These are phyloP conservation scores for Discostella stelligeroides DNA, from an alignment of 108 stramenopile species.

Conservation along the genomic window DNA sequence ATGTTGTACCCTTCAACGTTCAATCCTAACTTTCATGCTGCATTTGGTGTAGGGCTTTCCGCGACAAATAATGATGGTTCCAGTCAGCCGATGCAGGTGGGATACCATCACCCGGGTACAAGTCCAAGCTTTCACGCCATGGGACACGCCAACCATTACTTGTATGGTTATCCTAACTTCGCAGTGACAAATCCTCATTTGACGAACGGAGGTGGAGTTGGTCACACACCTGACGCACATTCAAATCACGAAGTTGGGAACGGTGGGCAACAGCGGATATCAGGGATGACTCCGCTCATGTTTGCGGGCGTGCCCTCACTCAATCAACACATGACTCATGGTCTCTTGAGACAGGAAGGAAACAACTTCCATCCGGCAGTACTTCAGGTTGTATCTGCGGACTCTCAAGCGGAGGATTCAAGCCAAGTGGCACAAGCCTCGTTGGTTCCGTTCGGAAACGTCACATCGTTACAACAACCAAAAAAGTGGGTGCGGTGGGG, in stretches of 20 bases:
- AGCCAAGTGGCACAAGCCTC: conserved; percentile 6
- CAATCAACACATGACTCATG: background rate
- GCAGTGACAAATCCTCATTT: background rate
- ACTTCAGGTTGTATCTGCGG: conserved; percentile 32
- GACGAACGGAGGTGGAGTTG: background rate
- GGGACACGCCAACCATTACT: background rate
- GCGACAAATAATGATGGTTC: background rate
- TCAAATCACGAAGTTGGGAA: background rate
- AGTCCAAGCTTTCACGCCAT: conserved; percentile 9
- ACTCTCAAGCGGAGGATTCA: conserved; percentile 15
- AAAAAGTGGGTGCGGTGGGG: conserved; percentile 49
- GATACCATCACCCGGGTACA: background rate
- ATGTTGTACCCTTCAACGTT: conserved; percentile 1
- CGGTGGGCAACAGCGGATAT: conserved; percentile 1
- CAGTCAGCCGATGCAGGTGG: conserved; percentile 1
- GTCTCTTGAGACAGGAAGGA: conserved; percentile 11
- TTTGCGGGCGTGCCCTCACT: conserved; percentile 8
- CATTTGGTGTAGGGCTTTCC: conserved; percentile 4
- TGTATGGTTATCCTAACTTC: conserved; percentile 4
- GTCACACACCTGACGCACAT: background rate
- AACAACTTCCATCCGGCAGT: conserved; percentile 27
- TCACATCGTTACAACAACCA: conserved; percentile 20
- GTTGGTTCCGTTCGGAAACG: conserved; percentile 13
- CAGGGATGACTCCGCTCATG: conserved; percentile 39
- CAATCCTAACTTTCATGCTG: background rate